Conservation (phyloP, 2,329 filamentous ascomycete species). For the Lecanoromycetidae sp. region DNA sequence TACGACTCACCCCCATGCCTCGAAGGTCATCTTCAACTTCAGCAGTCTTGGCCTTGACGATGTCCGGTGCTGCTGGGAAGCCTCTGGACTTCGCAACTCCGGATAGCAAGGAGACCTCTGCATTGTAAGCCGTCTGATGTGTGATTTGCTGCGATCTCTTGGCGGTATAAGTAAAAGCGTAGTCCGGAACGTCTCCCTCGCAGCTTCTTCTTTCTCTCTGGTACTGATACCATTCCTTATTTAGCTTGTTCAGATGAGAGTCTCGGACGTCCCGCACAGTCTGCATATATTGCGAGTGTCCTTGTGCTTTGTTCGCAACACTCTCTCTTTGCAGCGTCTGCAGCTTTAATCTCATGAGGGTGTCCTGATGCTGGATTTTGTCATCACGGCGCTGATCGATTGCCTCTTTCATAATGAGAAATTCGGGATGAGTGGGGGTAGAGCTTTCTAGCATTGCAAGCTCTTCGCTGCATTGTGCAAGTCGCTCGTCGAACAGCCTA, state of each 20-base stretch:
- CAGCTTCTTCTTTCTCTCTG: conserved; percentile 74
- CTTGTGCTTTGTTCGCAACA: conserved; percentile 70
- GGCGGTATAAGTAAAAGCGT: conserved; percentile 67
- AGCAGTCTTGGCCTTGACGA: conserved; percentile 56
- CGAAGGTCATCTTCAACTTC: conserved; percentile 81
- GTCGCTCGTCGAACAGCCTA: conserved; percentile 77
- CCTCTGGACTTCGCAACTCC: conserved; percentile 91
- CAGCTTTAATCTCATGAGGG: conserved; percentile 60
- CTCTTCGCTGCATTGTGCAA: conserved; percentile 65
- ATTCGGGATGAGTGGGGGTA: conserved; percentile 70
- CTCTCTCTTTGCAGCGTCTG: conserved; percentile 62
- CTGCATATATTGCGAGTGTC: conserved; percentile 86
- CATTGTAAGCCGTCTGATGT: conserved; percentile 85
- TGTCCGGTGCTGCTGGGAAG: conserved; percentile 85
- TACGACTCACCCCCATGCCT: conserved; percentile 51
- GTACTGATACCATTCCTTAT: conserved; percentile 84
- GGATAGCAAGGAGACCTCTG: conserved; percentile 80
- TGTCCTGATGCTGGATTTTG: conserved; percentile 64
- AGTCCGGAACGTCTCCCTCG: conserved; percentile 69
- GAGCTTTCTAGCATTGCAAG: conserved; percentile 47
- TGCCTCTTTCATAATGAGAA: conserved; percentile 77
- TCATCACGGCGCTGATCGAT: conserved; percentile 71
- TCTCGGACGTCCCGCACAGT: conserved; percentile 73
- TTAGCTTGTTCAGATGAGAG: conserved; percentile 63
- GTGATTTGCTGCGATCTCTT: conserved; percentile 64